phyloP scores from a whole-genome alignment of 2,329 filamentous ascomycete species.

The Fusarium temperatum region DNA sequence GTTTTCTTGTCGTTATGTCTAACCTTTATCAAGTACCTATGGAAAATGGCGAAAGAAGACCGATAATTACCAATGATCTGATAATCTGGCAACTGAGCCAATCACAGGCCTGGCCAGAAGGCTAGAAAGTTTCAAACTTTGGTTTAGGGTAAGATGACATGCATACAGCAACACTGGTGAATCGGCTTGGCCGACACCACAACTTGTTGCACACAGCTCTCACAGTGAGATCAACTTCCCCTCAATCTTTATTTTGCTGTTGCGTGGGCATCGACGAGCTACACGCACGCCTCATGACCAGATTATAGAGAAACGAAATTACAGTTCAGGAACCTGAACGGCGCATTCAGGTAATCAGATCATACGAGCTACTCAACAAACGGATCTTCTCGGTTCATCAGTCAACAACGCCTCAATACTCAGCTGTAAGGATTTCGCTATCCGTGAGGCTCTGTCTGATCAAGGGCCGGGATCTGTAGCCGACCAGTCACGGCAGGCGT shows the following conservation, averaged over 20 bases:
- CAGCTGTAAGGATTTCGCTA: constrained; percentile 3
- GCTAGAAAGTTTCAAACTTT: not conserved
- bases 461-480: constrained; percentile 15
- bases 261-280: not conserved
- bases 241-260: not conserved
- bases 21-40: not conserved
- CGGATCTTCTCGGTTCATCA: constrained; percentile 17
- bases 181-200: constrained; percentile 14
- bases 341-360: constrained; percentile 6
- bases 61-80: no score
- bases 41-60: not conserved
- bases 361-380: constrained; percentile 24
- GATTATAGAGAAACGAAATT: not conserved
- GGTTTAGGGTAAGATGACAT: constrained; percentile 13
- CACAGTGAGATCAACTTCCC: constrained; percentile 16
- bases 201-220: not conserved
- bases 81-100: not conserved
- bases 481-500: constrained; percentile 3
- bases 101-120: not conserved
- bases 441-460: constrained; percentile 29
- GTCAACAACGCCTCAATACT: not conserved
- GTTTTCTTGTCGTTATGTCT: not conserved
- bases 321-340: not conserved
- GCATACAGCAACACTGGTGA: not conserved
- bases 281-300: constrained; percentile 9